Evolutionary conservation across 768 basidiomycete species (phyloP), one percentile per base, ranked within the genome.

Genomic region (Boletus subcaerulescens): DNA sequence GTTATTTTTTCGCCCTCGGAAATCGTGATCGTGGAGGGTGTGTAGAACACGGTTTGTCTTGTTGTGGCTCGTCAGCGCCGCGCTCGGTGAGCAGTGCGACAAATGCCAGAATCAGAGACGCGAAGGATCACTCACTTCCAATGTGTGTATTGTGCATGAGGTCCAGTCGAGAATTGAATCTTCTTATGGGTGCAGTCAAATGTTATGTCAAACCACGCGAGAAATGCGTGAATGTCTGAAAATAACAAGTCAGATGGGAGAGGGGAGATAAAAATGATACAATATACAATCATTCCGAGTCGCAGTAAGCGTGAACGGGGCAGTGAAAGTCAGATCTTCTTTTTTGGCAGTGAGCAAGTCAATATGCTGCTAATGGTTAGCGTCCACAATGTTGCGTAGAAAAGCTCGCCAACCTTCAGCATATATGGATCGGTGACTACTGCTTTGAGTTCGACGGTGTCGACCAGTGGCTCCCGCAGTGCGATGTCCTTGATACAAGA

Each of bases 401-500:
- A 5, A 40, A 24, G n/a, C 31, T 22, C 7, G 57, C 77, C 31
- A 55, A 88, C 93, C 78, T 95, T 96, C 74, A 99, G 80, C 71
- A 84, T 73, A 66, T 81, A 96, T 39, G 97, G 96, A 71, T 95
- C 86, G 3, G 94, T 94, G 40, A 93, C 94, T 53, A 98, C 95
- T 3, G 93, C 77, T 73, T 95, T 96, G 62, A 98, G 76, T 61
- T 99, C 97, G 55, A 99, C 97, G n/a, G 94, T 97, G 74, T 99
- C 97, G 32, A 99, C 97, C 44, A 99, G 79, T 42, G 97, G 97
- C 70, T 99, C 97, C 31, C 91, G 82, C 52, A 99, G 76, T 3
- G 97, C 97, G 62, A 99, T 97, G 70, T 97, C 93, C 75, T 98
- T 98, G 80, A 99, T 98, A 71, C 97, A 98, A 39, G 94, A 97